Evolutionary conservation across 2,329 filamentous ascomycete genomes (phyloP).

Genomic region (Alternaria ventricosa): DNA sequence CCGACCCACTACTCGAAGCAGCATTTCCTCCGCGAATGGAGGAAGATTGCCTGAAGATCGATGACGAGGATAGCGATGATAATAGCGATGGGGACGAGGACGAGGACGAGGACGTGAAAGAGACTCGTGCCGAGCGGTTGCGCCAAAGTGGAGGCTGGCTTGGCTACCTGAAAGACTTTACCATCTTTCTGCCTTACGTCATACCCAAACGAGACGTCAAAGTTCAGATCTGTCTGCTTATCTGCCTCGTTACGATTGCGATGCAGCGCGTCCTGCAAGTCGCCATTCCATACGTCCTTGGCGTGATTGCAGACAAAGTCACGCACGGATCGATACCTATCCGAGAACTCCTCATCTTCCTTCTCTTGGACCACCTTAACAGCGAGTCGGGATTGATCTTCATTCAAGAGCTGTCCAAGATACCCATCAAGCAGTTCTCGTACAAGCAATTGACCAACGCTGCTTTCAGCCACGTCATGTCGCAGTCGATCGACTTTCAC

Average conservation of each 20-base stretch:
- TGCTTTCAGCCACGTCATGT: not conserved
- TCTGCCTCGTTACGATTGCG: not conserved
- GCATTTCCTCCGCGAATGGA: not conserved
- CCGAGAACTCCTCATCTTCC: not conserved
- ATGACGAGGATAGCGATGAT: not conserved
- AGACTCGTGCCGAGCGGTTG: slow-evolving; percentile 62
- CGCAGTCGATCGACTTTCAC: not conserved
- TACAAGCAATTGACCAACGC: not conserved
- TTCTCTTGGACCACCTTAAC: not conserved
- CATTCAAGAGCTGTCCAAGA: not conserved
- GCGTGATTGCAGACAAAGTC: not conserved
- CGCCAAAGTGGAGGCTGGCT: slow-evolving; percentile 76
- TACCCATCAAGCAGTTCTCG: not conserved
- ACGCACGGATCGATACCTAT: not conserved
- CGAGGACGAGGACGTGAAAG: slow-evolving; percentile 8
- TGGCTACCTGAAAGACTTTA: slow-evolving; percentile 75
- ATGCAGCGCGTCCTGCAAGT: not conserved
- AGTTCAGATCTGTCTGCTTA: not conserved
- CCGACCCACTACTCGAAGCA: slow-evolving; percentile 16
- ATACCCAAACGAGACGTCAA: slow-evolving; percentile 70
- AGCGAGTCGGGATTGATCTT: not conserved
- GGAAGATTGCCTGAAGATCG: not conserved
- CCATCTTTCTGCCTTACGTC: slow-evolving; percentile 75
- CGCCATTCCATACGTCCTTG: not conserved
- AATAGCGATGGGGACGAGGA: not conserved